Conservation (phyloP, 768 basidiomycete species). For the Naganishia kalamii region DNA sequence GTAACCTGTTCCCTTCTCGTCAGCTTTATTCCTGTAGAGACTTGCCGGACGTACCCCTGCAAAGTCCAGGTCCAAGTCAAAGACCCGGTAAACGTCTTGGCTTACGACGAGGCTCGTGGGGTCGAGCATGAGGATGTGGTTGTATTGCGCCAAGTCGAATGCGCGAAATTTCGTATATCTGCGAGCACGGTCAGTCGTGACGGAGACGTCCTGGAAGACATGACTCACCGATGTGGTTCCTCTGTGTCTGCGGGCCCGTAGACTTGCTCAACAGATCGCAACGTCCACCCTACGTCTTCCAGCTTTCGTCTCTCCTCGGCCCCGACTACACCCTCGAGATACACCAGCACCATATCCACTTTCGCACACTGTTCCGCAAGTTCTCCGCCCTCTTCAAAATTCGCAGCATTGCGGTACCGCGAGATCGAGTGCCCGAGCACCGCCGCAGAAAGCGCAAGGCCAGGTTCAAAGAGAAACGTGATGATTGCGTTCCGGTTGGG, state of each 20-base stretch:
- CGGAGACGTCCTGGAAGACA: too few relatives aligned
- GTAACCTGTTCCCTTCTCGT: not conserved
- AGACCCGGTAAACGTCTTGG: not conserved
- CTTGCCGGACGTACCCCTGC: not conserved
- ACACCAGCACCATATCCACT: not conserved
- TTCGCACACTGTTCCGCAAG: not conserved
- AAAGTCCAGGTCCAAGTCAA: not conserved
- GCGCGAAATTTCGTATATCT: not conserved
- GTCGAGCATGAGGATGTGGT: not conserved
- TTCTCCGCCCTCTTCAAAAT: not conserved
- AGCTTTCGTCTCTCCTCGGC: not conserved
- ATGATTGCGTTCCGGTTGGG: not conserved
- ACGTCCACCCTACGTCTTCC: not conserved
- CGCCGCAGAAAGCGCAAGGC: not conserved
- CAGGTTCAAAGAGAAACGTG: not conserved
- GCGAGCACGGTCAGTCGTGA: too few relatives aligned
- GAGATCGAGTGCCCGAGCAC: not conserved
- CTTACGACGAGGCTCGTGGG: not conserved
- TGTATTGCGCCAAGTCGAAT: not conserved
- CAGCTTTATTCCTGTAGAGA: too few relatives aligned
- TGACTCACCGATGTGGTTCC: too few relatives aligned
- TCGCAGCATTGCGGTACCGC: not conserved
- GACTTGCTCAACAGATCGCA: not conserved
- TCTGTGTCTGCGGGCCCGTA: too few relatives aligned
- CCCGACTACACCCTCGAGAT: not conserved